These are phyloP conservation scores for Hirsutella thompsonii DNA, from an alignment of 2,329 filamentous ascomycete species.

Conservation along the genomic window DNA sequence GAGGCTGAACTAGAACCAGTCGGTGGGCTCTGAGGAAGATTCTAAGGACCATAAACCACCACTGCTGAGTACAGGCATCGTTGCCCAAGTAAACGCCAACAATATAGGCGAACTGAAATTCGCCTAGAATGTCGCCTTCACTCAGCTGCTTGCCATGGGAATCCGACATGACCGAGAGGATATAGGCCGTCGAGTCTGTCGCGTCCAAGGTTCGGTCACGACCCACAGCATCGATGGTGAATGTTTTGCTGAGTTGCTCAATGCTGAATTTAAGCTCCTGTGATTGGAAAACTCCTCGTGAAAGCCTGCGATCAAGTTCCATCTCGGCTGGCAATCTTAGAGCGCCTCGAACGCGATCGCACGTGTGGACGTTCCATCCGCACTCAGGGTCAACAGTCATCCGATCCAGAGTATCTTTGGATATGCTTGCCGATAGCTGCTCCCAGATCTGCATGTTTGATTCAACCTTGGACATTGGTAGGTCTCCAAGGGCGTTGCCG, in stretches of 20 bases:
- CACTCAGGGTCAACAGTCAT: slow-evolving; percentile 28
- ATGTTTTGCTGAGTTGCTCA: slow-evolving; percentile 26
- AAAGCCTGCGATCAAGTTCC: slow-evolving; percentile 26
- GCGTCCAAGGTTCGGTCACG: slow-evolving; percentile 28
- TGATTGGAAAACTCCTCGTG: slow-evolving; percentile 16
- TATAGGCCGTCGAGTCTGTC: slow-evolving; percentile 33
- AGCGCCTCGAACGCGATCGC: slow-evolving; percentile 35
- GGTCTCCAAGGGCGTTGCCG: slow-evolving; percentile 6
- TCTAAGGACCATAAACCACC: slow-evolving; percentile 41
- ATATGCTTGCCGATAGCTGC: slow-evolving; percentile 36
- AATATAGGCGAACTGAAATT: slow-evolving; percentile 47
- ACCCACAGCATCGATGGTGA: slow-evolving; percentile 23
- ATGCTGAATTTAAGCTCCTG: slow-evolving; percentile 36
- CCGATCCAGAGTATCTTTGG: slow-evolving; percentile 28
- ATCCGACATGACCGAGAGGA: slow-evolving; percentile 25
- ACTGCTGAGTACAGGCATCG: slow-evolving; percentile 46
- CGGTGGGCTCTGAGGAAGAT: slow-evolving; percentile 36
- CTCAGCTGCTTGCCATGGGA: slow-evolving; percentile 8
- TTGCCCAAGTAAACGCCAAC: slow-evolving; percentile 45
- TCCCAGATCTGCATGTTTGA: slow-evolving; percentile 32
- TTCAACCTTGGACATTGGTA: slow-evolving; percentile 9
- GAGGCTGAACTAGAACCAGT: slow-evolving; percentile 28
- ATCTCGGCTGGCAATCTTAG: slow-evolving; percentile 22
- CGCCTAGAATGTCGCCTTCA: slow-evolving; percentile 38
- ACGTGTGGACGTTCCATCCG: slow-evolving; percentile 40